phyloP scores from a whole-genome alignment of 177 flowering plant species.

The Vitis hybrid region DNA sequence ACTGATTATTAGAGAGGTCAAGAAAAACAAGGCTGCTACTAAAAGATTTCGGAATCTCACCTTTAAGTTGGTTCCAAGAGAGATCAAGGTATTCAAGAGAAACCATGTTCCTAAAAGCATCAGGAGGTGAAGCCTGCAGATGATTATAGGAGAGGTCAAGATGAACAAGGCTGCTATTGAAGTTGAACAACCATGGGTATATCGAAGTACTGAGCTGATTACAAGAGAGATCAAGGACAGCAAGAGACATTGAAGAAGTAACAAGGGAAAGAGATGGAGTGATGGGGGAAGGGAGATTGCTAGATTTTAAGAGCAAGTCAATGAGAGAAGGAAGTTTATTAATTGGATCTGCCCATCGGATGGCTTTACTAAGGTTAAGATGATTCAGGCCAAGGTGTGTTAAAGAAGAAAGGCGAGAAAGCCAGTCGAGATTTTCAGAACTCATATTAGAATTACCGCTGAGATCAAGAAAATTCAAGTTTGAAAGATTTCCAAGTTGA shows the following conservation, averaged over 20 bases:
- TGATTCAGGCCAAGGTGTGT: slow-evolving; percentile 1
- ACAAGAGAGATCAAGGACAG: slow-evolving; percentile 6
- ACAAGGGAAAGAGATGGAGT: neutral
- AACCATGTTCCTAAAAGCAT: neutral
- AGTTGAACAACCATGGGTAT: slow-evolving; percentile 2
- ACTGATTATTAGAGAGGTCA: neutral
- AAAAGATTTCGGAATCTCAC: slow-evolving; percentile 1
- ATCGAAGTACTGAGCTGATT: slow-evolving; percentile 14
- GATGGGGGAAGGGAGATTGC: slow-evolving; percentile 9
- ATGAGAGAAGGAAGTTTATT: slow-evolving; percentile 11
- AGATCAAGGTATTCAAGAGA: slow-evolving; percentile 5
- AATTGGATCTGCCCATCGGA: slow-evolving; percentile 5
- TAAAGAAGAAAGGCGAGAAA: slow-evolving; percentile 10
- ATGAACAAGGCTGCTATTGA: slow-evolving; percentile 6
- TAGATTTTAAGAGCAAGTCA: neutral
- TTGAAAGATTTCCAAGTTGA: slow-evolving; percentile 30
- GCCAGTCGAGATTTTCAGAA: slow-evolving; percentile 14
- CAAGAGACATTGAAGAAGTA: slow-evolving; percentile 10
- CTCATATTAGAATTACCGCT: neutral
- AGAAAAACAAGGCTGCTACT: neutral
- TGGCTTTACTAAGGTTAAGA: neutral
- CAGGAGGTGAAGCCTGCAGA: slow-evolving; percentile 5
- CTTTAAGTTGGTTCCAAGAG: slow-evolving; percentile 1
- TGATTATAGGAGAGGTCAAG: slow-evolving; percentile 19
- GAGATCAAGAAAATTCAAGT: slow-evolving; percentile 24